phyloP scores from a whole-genome alignment of 148 eudicot species.

The Hydrangea macrophylla region DNA sequence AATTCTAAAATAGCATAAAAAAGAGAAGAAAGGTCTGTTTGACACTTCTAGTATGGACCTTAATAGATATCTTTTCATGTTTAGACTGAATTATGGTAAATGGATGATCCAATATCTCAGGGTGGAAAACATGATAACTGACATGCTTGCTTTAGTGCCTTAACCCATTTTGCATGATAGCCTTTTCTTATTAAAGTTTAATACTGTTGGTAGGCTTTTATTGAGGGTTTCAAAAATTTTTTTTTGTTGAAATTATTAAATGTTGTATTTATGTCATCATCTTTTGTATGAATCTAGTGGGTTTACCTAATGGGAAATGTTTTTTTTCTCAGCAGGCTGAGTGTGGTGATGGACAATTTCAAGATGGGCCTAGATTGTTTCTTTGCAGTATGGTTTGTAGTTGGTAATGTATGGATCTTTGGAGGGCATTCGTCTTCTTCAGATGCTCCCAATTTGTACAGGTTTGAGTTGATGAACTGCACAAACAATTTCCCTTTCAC shows the following conservation, averaged over 20 bases:
- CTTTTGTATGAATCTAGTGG: background rate
- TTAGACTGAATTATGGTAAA: background rate
- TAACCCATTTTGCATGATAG: too few relatives aligned
- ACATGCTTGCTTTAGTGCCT: too few relatives aligned
- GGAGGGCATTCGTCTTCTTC: constrained; percentile 70
- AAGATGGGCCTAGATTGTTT: constrained; percentile 85
- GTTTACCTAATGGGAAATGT: background rate
- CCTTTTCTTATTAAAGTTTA: background rate
- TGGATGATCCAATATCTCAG: background rate
- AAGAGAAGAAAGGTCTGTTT: background rate
- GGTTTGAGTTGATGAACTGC: constrained; percentile 26
- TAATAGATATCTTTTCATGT: background rate
- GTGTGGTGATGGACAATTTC: constrained; percentile 50
- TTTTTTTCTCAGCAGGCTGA: constrained; percentile 36
- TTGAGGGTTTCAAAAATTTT: background rate
- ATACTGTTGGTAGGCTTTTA: background rate
- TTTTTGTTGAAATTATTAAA: too few relatives aligned
- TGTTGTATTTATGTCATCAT: too few relatives aligned
- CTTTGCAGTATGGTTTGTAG: constrained; percentile 84
- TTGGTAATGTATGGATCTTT: constrained; percentile 78
- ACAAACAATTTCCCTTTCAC: background rate
- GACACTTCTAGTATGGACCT: background rate
- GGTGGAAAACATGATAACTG: too few relatives aligned
- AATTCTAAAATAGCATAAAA: too few relatives aligned
- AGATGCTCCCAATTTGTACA: constrained; percentile 77